Evolutionary conservation across 2,329 filamentous ascomycete genomes (phyloP), one percentile per base, ranked within the genome.

Genomic region (Teratosphaeriaceae sp.): DNA sequence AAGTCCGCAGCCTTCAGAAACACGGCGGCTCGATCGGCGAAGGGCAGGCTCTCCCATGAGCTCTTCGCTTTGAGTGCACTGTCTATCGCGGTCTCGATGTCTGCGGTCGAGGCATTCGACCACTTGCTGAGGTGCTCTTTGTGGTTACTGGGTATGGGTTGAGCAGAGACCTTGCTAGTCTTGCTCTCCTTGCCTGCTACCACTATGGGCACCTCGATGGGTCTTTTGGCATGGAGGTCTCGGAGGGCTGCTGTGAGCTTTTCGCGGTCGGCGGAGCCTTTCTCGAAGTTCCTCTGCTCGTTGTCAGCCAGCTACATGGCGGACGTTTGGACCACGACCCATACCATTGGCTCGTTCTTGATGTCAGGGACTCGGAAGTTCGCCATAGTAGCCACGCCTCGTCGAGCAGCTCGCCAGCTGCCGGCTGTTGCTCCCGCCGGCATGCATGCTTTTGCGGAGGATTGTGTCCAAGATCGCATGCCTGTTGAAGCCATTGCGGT

Each of bases 1-100:
- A 98, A 74, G 63, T 97, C 89, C 24, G 90, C 90, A 2, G 92
- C 90, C 75, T 96, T 96, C 60, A 97, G 78, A 72, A 97, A 97
- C 61, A 98, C 77, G 44, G 89, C 85, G 11, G 90, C 90, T 42
- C 90, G 80, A 68, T 97, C 90, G 37, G 85, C 80, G 61, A 97
- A 97, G 12, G 90, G 86, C 15, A 94, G 74, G 4, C 77, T 74
- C 60, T 90, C 88, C 90, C 92, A 98, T 23, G 80, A 77, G 42
- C 80, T 74, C 70, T 94, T 92, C 36, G 89, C 89, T n/a, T 78
- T 79, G 31, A 97, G 77, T 20, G 90, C 90, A 27, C 86, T 78
- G 21, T 87, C 79, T 58, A 97, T 96, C 42, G 90, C 88, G 29
- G 73, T 73, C 50, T 78, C 75, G 53, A 97, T 85, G 58, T 97